Evolutionary conservation across 2,329 filamentous ascomycete species (phyloP).

Genomic region (Claviceps humidiphila): DNA sequence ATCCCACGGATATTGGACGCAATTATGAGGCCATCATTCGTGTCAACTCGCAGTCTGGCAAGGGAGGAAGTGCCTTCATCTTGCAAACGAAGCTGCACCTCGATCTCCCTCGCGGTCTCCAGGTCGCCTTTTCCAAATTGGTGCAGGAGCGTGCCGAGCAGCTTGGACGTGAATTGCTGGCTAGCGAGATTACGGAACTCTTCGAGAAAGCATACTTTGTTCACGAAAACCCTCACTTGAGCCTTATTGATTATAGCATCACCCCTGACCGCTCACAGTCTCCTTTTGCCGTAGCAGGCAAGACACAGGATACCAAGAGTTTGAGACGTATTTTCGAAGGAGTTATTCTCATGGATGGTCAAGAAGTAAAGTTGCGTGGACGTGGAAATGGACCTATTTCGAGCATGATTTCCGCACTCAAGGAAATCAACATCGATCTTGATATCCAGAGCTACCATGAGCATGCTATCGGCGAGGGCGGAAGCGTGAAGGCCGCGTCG

Average conservation of each 20-base stretch:
- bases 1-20: slow-evolving; percentile 83
- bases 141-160: slow-evolving; percentile 73
- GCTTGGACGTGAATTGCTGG: slow-evolving; percentile 70
- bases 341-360: slow-evolving; percentile 67
- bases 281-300: slow-evolving; percentile 55
- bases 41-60: slow-evolving; percentile 92
- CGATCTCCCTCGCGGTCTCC: slow-evolving; percentile 82
- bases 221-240: slow-evolving; percentile 70
- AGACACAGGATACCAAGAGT: slow-evolving; percentile 64
- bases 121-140: slow-evolving; percentile 78
- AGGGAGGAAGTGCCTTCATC: slow-evolving; percentile 90
- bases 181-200: slow-evolving; percentile 72
- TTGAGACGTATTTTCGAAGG: slow-evolving; percentile 74
- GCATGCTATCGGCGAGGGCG: slow-evolving; percentile 73
- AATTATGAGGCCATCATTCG: slow-evolving; percentile 98
- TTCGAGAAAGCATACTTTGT: slow-evolving; percentile 85
- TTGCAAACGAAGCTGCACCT: slow-evolving; percentile 80
- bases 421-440: slow-evolving; percentile 66
- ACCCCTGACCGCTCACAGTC: slow-evolving; percentile 67
- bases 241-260: slow-evolving; percentile 84
- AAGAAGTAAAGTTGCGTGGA: slow-evolving; percentile 66
- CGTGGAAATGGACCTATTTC: slow-evolving; percentile 86
- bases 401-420: slow-evolving; percentile 69
- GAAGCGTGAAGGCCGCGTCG: slow-evolving; percentile 81
- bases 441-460: slow-evolving; percentile 95